Evolutionary conservation across 2,329 filamentous ascomycete genomes (phyloP).

Genomic region (Rachicladosporium sp.): DNA sequence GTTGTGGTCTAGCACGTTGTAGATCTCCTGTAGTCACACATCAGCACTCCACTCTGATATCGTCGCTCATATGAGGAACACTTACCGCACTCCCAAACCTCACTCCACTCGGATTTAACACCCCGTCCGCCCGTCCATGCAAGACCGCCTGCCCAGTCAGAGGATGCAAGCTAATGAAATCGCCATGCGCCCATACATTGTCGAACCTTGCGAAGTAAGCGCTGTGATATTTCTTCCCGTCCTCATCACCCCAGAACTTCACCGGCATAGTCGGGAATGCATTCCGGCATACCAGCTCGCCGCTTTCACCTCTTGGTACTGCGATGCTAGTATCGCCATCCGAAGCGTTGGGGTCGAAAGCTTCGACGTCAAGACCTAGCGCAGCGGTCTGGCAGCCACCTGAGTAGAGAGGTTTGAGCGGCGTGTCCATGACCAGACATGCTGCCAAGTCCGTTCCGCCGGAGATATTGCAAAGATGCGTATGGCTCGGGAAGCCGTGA

Average conservation of each 20-base stretch:
- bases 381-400: constrained; percentile 42
- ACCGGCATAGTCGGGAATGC: constrained; percentile 63
- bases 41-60: too few relatives aligned
- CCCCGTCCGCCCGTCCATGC: constrained; percentile 59
- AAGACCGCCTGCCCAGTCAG: constrained; percentile 51
- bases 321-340: constrained; percentile 38
- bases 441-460: constrained; percentile 65
- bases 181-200: constrained; percentile 66
- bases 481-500: constrained; percentile 48
- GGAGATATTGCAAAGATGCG: constrained; percentile 60
- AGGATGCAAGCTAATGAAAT: constrained; percentile 60
- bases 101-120: constrained; percentile 64
- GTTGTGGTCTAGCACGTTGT: constrained; percentile 53
- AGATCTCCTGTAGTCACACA: constrained; percentile 44
- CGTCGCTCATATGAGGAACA: too few relatives aligned
- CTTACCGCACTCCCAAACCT: constrained; percentile 54
- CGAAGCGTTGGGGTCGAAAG: constrained; percentile 47
- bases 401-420: constrained; percentile 50
- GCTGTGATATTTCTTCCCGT: constrained; percentile 26
- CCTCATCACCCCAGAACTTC: constrained; percentile 29
- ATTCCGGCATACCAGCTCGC: constrained; percentile 56
- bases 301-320: constrained; percentile 52
- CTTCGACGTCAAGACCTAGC: constrained; percentile 40
- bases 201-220: constrained; percentile 32
- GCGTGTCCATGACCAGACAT: constrained; percentile 52